These are phyloP conservation scores for Neurospora sp. DNA, from an alignment of 495 filamentous ascomycete genomes.

Conservation along the genomic window DNA sequence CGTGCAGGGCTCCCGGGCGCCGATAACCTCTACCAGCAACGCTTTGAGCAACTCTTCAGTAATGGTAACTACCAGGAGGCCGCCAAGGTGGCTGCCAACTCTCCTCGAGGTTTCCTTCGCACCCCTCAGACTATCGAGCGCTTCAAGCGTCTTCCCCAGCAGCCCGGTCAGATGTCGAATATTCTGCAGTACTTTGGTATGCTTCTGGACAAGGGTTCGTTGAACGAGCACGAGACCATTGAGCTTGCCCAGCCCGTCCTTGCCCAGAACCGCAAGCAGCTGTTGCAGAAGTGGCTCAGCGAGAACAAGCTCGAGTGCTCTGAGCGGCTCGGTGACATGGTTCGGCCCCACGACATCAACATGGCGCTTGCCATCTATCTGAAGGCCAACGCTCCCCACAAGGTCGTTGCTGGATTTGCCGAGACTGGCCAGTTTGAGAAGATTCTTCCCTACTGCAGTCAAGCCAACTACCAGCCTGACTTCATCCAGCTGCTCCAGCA, in stretches of 20 bases:
- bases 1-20: conserved; percentile 88
- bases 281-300: conserved; percentile 94
- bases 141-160: conserved; percentile 75
- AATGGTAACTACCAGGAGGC: conserved; percentile 74
- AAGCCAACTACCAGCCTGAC: conserved; percentile 79
- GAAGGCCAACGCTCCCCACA: conserved; percentile 75
- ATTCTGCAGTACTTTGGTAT: conserved; percentile 98
- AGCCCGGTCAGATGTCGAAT: conserved; percentile 72
- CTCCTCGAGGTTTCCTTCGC: conserved; percentile 87
- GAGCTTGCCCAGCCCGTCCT: conserved; percentile 90
- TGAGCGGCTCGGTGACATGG: conserved; percentile 89
- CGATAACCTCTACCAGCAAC: conserved; percentile 85
- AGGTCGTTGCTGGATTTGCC: conserved; percentile 88
- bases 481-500: conserved; percentile 84
- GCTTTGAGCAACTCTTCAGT: conserved; percentile 76
- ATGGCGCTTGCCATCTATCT: conserved; percentile 81
- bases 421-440: conserved; percentile 94
- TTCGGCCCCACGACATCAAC: conserved; percentile 77
- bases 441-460: conserved; percentile 81
- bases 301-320: conserved; percentile 94
- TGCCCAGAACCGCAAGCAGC: conserved; percentile 84
- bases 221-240: conserved; percentile 88
- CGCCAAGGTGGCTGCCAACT: conserved; percentile 92
- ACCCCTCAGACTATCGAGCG: conserved; percentile 88
- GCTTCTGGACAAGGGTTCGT: conserved; percentile 84